Evolutionary conservation across 2,329 filamentous ascomycete species (phyloP).

Genomic region (Colletotrichum somersetense): DNA sequence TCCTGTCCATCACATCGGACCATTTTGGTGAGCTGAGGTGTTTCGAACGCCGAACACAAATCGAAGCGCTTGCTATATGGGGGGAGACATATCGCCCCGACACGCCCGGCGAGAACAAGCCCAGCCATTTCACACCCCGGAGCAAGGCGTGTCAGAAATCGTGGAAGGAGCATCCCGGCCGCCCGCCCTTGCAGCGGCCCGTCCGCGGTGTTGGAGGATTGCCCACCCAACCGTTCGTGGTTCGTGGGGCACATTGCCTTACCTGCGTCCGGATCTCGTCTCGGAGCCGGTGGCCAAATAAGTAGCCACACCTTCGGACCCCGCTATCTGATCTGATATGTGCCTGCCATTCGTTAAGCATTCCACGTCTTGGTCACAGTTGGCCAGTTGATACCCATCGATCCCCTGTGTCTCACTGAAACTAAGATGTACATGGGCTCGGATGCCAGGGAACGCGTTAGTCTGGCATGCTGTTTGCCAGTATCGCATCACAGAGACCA

Average conservation of each 20-base stretch:
- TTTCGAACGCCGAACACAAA: slow-evolving; percentile 18
- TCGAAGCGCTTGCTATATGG: not conserved
- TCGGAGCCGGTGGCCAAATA: slow-evolving; percentile 5
- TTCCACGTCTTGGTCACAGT: slow-evolving; percentile 2
- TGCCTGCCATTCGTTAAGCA: slow-evolving; percentile 11
- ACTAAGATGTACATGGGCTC: slow-evolving; percentile 1
- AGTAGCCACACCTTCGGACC: slow-evolving; percentile 16
- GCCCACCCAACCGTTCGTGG: too few relatives aligned
- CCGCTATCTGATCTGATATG: not conserved
- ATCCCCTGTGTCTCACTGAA: slow-evolving; percentile 14
- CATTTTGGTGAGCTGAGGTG: not conserved
- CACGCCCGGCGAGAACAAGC: not conserved
- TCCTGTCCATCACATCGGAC: slow-evolving; percentile 19
- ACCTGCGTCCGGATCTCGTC: slow-evolving; percentile 7
- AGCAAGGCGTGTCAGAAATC: not conserved
- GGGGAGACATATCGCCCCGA: not conserved
- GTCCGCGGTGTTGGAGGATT: slow-evolving; percentile 14
- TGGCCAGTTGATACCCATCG: slow-evolving; percentile 16
- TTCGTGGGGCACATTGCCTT: slow-evolving; percentile 25
- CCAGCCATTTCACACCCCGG: not conserved
- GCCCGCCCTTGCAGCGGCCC: slow-evolving; percentile 17
- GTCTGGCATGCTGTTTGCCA: not conserved
- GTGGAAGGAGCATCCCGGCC: not conserved
- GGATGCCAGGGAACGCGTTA: not conserved
- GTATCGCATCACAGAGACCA: not conserved